Conservation (phyloP, 306 rosid genomes). For the Cyclanthera cordifolia region DNA sequence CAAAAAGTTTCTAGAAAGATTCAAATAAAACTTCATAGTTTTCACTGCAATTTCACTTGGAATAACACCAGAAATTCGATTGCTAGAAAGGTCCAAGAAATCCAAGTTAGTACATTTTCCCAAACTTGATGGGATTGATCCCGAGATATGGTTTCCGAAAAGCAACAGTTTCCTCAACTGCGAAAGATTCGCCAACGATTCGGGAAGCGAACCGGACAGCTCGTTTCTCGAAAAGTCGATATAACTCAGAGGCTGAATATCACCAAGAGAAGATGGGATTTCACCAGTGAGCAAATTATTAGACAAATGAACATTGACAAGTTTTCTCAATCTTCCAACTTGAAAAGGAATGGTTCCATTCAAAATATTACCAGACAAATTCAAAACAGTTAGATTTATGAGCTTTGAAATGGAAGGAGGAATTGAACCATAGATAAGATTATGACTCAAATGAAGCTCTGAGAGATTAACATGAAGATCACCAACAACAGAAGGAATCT, state of each 20-base stretch:
- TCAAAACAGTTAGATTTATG: conserved; percentile 56
- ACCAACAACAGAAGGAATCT: conserved; percentile 57
- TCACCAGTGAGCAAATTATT: conserved; percentile 67
- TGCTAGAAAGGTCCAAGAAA: conserved; percentile 69
- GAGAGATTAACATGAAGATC: conserved; percentile 55
- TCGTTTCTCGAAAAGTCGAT: conserved; percentile 65
- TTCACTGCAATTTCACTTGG: conserved; percentile 68
- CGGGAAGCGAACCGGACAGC: conserved; percentile 76
- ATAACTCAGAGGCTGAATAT: conserved; percentile 59
- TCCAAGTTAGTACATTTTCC: conserved; percentile 73
- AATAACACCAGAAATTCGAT: conserved; percentile 50
- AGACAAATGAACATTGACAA: conserved; percentile 56
- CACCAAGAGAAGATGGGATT: conserved; percentile 61
- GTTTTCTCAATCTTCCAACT: conserved; percentile 40
- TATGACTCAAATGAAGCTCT: conserved; percentile 50
- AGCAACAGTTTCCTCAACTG: conserved; percentile 69
- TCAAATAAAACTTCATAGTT: conserved; percentile 80
- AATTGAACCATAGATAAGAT: conserved; percentile 55
- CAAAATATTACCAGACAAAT: conserved; percentile 63
- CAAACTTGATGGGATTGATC: conserved; percentile 64
- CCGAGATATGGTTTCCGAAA: conserved; percentile 57
- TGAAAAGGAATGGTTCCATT: conserved; percentile 68
- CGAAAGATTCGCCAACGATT: conserved; percentile 63
- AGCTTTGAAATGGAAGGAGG: conserved; percentile 70
- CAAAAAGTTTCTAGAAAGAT: conserved; percentile 56